Percentiles rank a stretch among this genome's conserved stretches.
Conservation (phyloP, 768 basidiomycete species). For the Cantharellus anzutake region DNA sequence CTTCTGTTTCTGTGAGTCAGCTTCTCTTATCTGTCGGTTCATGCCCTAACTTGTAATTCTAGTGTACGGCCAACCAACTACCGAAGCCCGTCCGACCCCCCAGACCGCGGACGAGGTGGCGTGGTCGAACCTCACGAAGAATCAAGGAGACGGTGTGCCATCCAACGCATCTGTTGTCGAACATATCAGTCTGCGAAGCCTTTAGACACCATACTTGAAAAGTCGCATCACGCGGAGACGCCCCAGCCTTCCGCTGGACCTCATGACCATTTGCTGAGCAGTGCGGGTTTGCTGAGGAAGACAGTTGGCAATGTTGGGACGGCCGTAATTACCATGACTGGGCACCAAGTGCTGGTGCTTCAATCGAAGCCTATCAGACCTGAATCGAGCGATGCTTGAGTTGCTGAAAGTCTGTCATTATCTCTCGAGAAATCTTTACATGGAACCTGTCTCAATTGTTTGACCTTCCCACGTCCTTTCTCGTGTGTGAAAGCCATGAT, state of each 20-base stretch:
- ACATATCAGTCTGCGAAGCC: constrained; percentile 28
- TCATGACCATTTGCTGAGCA: constrained; percentile 8
- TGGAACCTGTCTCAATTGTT: too few species aligned
- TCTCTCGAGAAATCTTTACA: too few species aligned
- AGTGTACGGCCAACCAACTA: constrained; percentile 43
- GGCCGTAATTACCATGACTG: constrained; percentile 16
- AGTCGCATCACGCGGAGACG: constrained; percentile 42
- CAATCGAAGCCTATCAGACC: background rate
- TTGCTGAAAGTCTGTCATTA: too few species aligned
- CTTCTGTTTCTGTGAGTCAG: constrained; percentile 3
- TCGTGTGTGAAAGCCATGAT: too few species aligned
- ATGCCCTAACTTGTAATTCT: background rate
- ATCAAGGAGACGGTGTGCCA: constrained; percentile 12
- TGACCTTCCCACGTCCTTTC: too few species aligned
- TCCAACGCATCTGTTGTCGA: constrained; percentile 43
- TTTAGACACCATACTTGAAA: constrained; percentile 35
- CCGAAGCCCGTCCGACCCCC: constrained; percentile 49
- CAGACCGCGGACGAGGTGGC: constrained; percentile 65
- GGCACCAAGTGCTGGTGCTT: background rate
- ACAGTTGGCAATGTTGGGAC: constrained; percentile 25
- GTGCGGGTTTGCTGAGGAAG: constrained; percentile 21
- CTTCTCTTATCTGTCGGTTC: background rate
- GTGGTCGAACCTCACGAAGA: constrained; percentile 44
- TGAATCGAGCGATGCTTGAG: too few species aligned
- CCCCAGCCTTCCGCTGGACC: constrained; percentile 13